Base-by-base conservation (phyloP, 2,329 filamentous ascomycete genomes). In the Lecanoromycetidae sp. region DNA sequence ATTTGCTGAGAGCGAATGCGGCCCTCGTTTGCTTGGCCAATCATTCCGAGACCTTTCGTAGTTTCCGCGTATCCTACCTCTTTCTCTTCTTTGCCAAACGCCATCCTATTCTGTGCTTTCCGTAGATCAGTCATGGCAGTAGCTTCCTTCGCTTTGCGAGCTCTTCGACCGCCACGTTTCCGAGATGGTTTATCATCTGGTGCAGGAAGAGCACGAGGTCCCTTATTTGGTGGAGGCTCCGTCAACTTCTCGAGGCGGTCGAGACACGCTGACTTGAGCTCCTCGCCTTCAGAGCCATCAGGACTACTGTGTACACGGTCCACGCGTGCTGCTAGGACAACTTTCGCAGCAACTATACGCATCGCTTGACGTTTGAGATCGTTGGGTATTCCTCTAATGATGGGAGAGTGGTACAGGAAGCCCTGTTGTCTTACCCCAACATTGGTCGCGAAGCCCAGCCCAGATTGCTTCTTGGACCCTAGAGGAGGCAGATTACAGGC, bases 111-210 rank as follows among this genome's bases (percentile, higher is more conserved):
- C 66, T 96, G 91, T 4, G 87, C 87, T 64, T 96, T 95, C 55
- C 88, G 81, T 25, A 98, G 71, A 46, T 98, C 91, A 0, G 91
- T 98, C 87, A 95, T 94, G 51, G 91, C 90, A 5, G 86, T 86
- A 3, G 90, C 88, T 65, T 94, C 91, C 74, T 98, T 98, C 51
- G 90, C 90, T 65, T 94, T 94, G 48, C 91, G 74, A 10, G 88
- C 91, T 55, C 87, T 75, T 46, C 90, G 75, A 43, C 91, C 91
- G 63, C 91, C 91, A 54, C 91, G 84, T 64, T 98, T 98, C 27
- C 88, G 76, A 0, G 85, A 80, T 1, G 87, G 91, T 63, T 96
- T 98, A 65, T 98, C 91, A 60, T 96, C 91, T 0, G 91, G 91
- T 0, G 86, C 85, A 1, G 90, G 90, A 0, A 96, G 75, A 1